Evolutionary conservation across 2,329 filamentous ascomycete genomes (phyloP), one percentile per base, ranked within the genome.

Genomic region (Scleromitrula shiraiana): DNA sequence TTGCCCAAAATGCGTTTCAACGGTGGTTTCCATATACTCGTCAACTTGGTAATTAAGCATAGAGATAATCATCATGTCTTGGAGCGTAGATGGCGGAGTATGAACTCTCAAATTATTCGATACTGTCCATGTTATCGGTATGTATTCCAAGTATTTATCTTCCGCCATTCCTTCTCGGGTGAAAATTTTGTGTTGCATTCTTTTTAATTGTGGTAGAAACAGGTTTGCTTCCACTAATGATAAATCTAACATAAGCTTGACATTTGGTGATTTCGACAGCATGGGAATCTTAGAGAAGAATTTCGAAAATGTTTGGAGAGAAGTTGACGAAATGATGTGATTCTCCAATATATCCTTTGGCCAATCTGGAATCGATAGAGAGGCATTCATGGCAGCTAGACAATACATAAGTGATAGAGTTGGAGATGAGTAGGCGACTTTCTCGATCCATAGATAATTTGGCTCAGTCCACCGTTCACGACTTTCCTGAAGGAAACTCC

Each of bases 131-230:
- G 35, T 23, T n/a, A 39, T 23, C n/a, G 35, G 35, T 27, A 30
- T 46, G 14, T 39, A 33, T n/a, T 39, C 35, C n/a, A 46, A 22
- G 27, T 39, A 39, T 14, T 46, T 30, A 12, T 46, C 35, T 15
- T 38, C 32, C 15, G 43, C 7, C 32, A 38, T 29, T 1, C 33
- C 33, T 10, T 30, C 6, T 7, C 35, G 23, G 10, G 24, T 15
- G 14, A 46, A 46, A 17, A 46, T 9, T 23, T 29, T 7, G 14
- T 23, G 17, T n/a, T 24, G 23, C 14, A 39, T 36, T 14, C 19
- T 14, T 19, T 26, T 26, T 15, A 46, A 4, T 8, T 15, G 17
- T 12, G 23, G 26, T 20, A 39, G 14, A 38, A 36, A 39, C 5
- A 29, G n/a, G 24, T 22, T 24, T 12, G 20, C 35, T 23, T 39